phyloP scores from a whole-genome alignment of 202 grass and related monocot genomes.

The Zizania palustris region DNA sequence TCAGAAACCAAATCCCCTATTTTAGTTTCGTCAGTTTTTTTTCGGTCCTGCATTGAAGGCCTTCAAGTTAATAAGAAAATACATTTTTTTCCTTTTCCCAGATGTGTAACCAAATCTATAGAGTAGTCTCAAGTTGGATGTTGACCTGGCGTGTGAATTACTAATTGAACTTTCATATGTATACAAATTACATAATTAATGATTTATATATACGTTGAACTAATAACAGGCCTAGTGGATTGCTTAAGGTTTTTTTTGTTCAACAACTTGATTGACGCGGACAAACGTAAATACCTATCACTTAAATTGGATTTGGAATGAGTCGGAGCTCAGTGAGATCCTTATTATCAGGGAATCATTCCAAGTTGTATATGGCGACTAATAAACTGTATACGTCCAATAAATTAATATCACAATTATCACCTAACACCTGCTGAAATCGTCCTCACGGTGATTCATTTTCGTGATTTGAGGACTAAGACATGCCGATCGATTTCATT shows the following conservation, averaged over 20 bases:
- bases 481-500: constrained; percentile 18
- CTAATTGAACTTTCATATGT: neutral
- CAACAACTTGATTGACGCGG: constrained; percentile 26
- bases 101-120: neutral
- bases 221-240: neutral
- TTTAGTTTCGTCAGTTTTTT: no score
- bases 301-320: constrained; percentile 36
- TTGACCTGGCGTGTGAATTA: neutral
- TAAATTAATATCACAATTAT: constrained; percentile 18
- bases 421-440: constrained; percentile 33
- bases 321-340: constrained; percentile 42
- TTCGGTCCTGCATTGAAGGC: neutral
- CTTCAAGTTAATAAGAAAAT: no score
- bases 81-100: no score
- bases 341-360: constrained; percentile 31
- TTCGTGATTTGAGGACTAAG: neutral
- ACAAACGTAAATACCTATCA: constrained; percentile 20
- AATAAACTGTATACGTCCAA: neutral
- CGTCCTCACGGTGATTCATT: constrained; percentile 27
- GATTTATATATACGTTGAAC: neutral
- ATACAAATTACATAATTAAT: neutral
- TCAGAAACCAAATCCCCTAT: no score
- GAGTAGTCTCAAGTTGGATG: neutral
- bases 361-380: constrained; percentile 16
- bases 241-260: neutral